Evolutionary conservation across 768 basidiomycete species (phyloP).

Genomic region (Boletus sensibilis): DNA sequence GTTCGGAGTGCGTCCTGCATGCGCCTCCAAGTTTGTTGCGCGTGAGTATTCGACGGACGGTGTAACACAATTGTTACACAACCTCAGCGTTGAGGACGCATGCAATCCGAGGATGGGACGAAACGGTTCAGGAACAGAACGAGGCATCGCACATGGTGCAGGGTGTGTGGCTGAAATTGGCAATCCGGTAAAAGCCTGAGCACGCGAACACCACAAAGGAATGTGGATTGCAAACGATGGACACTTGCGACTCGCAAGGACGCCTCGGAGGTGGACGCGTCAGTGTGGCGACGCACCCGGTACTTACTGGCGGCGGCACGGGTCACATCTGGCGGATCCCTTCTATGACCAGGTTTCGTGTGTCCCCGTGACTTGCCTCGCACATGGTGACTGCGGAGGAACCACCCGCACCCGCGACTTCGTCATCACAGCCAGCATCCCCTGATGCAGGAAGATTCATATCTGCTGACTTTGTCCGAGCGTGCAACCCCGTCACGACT

Average conservation of each 20-base stretch:
- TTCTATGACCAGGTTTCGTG: too few species aligned
- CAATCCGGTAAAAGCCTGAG: background rate
- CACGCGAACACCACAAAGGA: background rate
- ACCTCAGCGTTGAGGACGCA: background rate
- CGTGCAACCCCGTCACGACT: background rate
- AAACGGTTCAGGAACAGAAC: background rate
- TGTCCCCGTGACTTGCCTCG: background rate
- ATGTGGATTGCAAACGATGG: background rate
- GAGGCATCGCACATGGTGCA: background rate
- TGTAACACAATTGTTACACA: background rate
- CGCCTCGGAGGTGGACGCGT: too few species aligned
- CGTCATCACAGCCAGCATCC: background rate
- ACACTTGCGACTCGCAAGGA: background rate
- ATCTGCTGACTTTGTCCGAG: background rate
- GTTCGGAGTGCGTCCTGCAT: background rate
- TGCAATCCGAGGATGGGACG: background rate
- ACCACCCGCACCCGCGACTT: background rate
- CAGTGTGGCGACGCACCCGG: background rate
- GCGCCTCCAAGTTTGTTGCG: background rate
- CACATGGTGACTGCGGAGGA: background rate
- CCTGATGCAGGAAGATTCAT: background rate
- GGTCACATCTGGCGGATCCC: background rate
- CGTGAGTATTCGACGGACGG: background rate
- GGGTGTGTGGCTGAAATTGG: background rate
- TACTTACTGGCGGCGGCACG: too few species aligned